These are phyloP conservation scores for Singerocomus rubriflavus DNA, from an alignment of 1,284 basidiomycete species.

Conservation along the genomic window DNA sequence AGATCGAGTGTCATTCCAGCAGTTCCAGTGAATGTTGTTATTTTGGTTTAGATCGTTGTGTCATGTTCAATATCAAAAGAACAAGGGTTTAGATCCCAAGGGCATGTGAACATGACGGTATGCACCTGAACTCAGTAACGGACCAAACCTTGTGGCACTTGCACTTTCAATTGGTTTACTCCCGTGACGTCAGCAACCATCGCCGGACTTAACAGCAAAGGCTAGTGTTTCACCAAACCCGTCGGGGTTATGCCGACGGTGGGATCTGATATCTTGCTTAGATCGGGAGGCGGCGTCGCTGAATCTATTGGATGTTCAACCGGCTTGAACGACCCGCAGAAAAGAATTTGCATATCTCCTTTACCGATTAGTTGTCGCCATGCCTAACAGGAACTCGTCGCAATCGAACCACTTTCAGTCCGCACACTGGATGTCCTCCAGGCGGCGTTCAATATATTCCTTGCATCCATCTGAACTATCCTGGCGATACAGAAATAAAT, in stretches of 20 bases:
- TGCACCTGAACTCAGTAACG: not conserved
- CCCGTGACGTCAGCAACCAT: conserved; percentile 2
- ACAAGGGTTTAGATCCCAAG: too few relatives aligned
- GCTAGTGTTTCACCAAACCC: conserved; percentile 10
- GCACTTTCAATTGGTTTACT: not conserved
- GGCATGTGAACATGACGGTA: conserved; percentile 9
- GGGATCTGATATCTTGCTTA: not conserved
- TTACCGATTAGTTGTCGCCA: not conserved
- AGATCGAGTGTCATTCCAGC: not conserved
- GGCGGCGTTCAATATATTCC: not conserved
- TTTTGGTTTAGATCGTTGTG: not conserved
- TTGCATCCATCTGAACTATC: not conserved
- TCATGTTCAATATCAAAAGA: not conserved
- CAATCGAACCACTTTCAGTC: not conserved
- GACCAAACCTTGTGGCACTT: conserved; percentile 2
- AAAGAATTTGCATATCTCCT: not conserved
- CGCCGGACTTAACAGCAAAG: conserved; percentile 2
- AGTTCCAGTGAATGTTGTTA: not conserved
- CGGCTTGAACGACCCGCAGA: not conserved
- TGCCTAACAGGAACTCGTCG: not conserved
- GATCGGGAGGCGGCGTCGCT: not conserved
- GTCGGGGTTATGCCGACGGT: not conserved
- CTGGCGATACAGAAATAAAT: not conserved
- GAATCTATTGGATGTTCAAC: not conserved
- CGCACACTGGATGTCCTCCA: too few relatives aligned